These are phyloP conservation scores for Suillus decipiens DNA, from an alignment of 768 basidiomycete genomes.

Conservation along the genomic window DNA sequence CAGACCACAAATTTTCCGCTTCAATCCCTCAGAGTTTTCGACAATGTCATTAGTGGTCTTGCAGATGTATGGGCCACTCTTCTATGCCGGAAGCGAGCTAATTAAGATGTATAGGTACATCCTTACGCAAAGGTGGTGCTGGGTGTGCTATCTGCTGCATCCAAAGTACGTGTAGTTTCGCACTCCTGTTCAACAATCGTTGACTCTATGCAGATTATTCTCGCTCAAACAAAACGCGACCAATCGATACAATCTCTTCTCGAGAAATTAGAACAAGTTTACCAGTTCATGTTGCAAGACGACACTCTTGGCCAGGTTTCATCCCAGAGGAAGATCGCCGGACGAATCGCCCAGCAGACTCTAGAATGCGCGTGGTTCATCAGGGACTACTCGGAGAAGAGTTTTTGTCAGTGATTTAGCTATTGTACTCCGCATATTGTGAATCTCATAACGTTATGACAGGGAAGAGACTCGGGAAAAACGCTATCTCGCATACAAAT, in stretches of 20 bases:
- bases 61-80: not conserved
- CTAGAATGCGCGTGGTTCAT: constrained; percentile 32
- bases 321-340: not conserved
- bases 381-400: constrained; percentile 26
- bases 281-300: not conserved
- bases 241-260: constrained; percentile 3
- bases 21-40: constrained; percentile 6
- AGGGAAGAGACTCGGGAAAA: constrained; percentile 7
- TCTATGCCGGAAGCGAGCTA: not conserved
- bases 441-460: not conserved
- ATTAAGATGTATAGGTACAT: constrained; percentile 1
- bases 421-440: not conserved
- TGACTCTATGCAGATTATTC: not conserved
- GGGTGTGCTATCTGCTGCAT: constrained; percentile 5
- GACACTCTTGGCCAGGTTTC: constrained; percentile 4
- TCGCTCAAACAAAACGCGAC: constrained; percentile 10
- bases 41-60: not conserved
- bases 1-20: constrained; percentile 1
- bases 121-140: constrained; percentile 13
- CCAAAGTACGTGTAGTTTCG: not conserved
- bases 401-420: constrained; percentile 16
- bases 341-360: constrained; percentile 20
- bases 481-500: not conserved
- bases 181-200: not conserved
- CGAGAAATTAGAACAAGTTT: constrained; percentile 1